These are phyloP conservation scores for Hevea brasiliensis DNA, from an alignment of 345 rosid genomes.

Conservation along the genomic window DNA sequence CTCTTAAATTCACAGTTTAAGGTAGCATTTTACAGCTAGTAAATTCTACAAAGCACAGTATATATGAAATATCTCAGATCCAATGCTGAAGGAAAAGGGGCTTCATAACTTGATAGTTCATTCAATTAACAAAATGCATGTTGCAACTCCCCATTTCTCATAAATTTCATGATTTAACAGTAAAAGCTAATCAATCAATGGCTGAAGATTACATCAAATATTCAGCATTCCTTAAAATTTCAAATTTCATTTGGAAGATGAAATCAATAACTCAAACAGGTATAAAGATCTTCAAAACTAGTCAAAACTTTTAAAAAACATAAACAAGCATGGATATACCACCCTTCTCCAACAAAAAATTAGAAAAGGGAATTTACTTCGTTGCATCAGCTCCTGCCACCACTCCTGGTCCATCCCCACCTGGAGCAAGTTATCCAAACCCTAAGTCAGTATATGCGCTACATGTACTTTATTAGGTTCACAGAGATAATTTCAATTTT, in stretches of 20 bases:
- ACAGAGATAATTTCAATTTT: conserved; percentile 7
- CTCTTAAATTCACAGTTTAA: not conserved
- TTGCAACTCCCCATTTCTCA: not conserved
- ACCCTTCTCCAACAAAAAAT: not conserved
- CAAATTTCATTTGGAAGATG: not conserved
- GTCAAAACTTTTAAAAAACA: not conserved
- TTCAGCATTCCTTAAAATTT: not conserved
- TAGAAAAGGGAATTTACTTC: conserved; percentile 51
- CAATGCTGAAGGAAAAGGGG: not conserved
- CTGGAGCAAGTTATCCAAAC: conserved; percentile 43
- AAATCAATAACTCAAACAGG: not conserved
- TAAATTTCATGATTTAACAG: not conserved
- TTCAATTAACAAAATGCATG: not conserved
- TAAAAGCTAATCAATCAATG: not conserved
- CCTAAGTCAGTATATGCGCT: conserved; percentile 15
- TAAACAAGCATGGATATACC: not conserved
- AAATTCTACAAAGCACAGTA: not conserved
- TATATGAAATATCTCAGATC: not conserved
- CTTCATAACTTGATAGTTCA: not conserved
- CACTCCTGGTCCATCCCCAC: conserved; percentile 52
- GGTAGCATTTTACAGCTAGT: not conserved
- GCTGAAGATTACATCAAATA: not conserved
- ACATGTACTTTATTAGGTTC: conserved; percentile 9
- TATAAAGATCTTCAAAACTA: not conserved
- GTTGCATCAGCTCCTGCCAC: conserved; percentile 75